phyloP scores from a whole-genome alignment of 2,329 filamentous ascomycete species.

The Arthrobotrys conoides region DNA sequence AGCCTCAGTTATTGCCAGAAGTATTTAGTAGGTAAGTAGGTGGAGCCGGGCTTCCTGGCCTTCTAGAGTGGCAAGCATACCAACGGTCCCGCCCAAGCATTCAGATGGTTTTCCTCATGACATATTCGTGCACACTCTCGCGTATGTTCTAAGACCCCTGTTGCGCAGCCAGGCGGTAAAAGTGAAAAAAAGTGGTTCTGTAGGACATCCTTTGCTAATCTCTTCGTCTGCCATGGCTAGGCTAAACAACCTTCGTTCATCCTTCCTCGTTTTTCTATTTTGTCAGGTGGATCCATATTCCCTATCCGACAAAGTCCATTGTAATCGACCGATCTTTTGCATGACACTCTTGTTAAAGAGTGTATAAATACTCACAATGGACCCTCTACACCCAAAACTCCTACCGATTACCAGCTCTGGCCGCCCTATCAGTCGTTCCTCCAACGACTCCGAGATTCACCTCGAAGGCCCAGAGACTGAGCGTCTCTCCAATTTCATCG shows the following conservation, averaged over 20 bases:
- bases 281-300: slow-evolving; percentile 9
- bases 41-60: not conserved
- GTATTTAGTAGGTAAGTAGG: slow-evolving; percentile 6
- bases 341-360: slow-evolving; percentile 1
- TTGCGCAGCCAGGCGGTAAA: not conserved
- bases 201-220: slow-evolving; percentile 8
- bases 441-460: slow-evolving; percentile 6
- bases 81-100: slow-evolving; percentile 8
- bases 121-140: slow-evolving; percentile 8
- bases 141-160: not conserved
- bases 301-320: not conserved
- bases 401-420: not conserved
- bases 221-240: not conserved
- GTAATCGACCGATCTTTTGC: slow-evolving; percentile 1
- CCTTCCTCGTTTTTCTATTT: not conserved
- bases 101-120: slow-evolving; percentile 9
- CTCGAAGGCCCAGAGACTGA: slow-evolving; percentile 1
- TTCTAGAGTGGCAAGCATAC: slow-evolving; percentile 3
- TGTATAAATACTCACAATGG: slow-evolving; percentile 20
- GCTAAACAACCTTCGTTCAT: not conserved
- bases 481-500: slow-evolving; percentile 11
- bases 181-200: not conserved
- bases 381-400: not conserved
- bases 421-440: not conserved
- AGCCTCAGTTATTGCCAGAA: slow-evolving; percentile 3